Percentiles rank a stretch among this genome's conserved stretches.
Evolutionary conservation across 192 early-diverging fungal species (phyloP).

Genomic region (Entophlyctis helioformis): DNA sequence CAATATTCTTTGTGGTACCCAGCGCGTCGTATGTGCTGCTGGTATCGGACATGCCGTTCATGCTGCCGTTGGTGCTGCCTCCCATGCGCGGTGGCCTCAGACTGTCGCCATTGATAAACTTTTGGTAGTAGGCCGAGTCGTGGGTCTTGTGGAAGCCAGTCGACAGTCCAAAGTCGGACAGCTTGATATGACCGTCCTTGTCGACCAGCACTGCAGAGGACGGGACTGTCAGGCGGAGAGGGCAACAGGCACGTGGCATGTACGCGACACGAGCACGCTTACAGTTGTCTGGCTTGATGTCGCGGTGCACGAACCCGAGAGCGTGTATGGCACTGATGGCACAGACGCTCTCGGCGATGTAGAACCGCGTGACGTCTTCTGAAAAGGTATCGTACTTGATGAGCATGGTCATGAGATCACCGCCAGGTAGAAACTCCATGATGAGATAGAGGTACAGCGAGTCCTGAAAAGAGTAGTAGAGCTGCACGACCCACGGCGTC

Average conservation of each 20-base stretch:
- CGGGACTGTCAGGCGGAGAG: too few relatives aligned
- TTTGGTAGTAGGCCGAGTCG: constrained; percentile 91
- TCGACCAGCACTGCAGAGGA: constrained; percentile 82
- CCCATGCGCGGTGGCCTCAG: too few relatives aligned
- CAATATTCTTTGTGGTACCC: constrained; percentile 60
- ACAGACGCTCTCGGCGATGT: constrained; percentile 92
- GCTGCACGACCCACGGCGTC: constrained; percentile 94
- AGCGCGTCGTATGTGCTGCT: constrained; percentile 16
- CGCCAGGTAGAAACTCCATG: constrained; percentile 99
- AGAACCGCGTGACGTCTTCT: constrained; percentile 95
- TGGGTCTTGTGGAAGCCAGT: constrained; percentile 99
- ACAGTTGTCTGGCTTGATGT: constrained; percentile 54
- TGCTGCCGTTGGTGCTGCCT: constrained; percentile 18
- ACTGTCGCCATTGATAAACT: too few relatives aligned
- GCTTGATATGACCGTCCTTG: constrained; percentile 96
- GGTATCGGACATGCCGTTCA: constrained; percentile 22
- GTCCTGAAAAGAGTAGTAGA: constrained; percentile 99
- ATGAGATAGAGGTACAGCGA: constrained; percentile 86
- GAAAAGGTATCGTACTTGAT: constrained; percentile 96
- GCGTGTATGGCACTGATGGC: constrained; percentile 90
- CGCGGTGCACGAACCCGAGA: constrained; percentile 86
- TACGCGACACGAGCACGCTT: neutral
- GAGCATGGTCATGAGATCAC: constrained; percentile 99
- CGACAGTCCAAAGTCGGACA: constrained; percentile 99
- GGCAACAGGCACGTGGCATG: too few relatives aligned